Percentiles rank a stretch among this genome's conserved stretches.
These are phyloP conservation scores for Byssothecium circinans DNA, from an alignment of 2,329 filamentous ascomycete species.

Conservation along the genomic window DNA sequence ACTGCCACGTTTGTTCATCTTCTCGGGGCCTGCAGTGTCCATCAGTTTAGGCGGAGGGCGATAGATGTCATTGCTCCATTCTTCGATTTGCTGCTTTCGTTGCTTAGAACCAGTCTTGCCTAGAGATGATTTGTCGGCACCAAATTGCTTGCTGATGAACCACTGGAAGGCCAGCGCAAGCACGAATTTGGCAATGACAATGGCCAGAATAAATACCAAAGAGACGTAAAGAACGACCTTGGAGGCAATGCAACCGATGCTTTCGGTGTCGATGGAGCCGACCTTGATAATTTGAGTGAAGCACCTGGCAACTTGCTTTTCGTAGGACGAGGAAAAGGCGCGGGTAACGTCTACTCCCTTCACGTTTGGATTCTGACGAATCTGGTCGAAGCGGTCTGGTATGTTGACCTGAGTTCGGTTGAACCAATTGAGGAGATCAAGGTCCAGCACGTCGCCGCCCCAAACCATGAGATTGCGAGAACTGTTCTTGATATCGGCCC, in stretches of 20 bases:
- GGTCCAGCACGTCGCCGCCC: conserved; percentile 88
- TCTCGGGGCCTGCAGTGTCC: conserved; percentile 69
- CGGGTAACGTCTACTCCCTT: conserved; percentile 88
- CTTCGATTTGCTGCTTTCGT: conserved; percentile 90
- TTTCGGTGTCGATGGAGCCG: conserved; percentile 92
- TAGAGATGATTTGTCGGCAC: conserved; percentile 81
- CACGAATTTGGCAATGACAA: conserved; percentile 84
- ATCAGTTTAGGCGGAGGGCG: conserved; percentile 80
- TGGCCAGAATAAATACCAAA: conserved; percentile 84
- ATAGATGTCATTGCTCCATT: conserved; percentile 98
- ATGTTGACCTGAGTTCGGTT: conserved; percentile 76
- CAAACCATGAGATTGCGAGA: conserved; percentile 92
- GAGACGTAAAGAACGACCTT: conserved; percentile 96
- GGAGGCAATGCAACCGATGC: conserved; percentile 94
- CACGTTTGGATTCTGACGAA: conserved; percentile 71
- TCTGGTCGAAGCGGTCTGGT: conserved; percentile 75
- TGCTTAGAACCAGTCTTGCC: conserved; percentile 73
- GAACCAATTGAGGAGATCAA: conserved; percentile 88
- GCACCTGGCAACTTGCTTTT: conserved; percentile 83
- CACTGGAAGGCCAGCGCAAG: conserved; percentile 92
- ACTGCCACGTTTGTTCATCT: conserved; percentile 77
- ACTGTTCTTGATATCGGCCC: conserved; percentile 88
- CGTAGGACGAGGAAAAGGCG: conserved; percentile 73
- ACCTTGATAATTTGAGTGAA: conserved; percentile 94
- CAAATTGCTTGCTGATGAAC: conserved; percentile 88